These are phyloP conservation scores for Rickenella mellea DNA, from an alignment of 768 basidiomycete species.

Conservation along the genomic window DNA sequence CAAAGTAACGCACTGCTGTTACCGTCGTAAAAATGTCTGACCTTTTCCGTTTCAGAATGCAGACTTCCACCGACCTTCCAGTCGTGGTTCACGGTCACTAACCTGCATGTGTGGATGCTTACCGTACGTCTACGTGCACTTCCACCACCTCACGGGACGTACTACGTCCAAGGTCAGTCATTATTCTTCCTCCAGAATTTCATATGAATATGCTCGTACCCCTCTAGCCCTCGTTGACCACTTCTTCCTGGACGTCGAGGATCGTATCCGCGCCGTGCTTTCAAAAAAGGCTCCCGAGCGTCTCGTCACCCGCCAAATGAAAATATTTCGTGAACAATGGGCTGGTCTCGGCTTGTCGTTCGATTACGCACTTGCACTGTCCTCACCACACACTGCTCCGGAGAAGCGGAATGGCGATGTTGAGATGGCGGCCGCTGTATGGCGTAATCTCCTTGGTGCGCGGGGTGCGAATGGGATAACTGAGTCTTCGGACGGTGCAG, in stretches of 20 bases:
- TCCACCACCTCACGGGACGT: conserved; percentile 51
- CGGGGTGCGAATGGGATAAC: conserved; percentile 70
- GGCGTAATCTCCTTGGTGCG: conserved; percentile 86
- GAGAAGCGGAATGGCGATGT: conserved; percentile 50
- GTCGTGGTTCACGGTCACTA: conserved; percentile 92
- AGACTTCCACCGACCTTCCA: conserved; percentile 88
- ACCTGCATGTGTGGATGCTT: conserved; percentile 87
- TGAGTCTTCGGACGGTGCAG: conserved; percentile 11
- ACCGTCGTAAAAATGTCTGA: conserved; percentile 1
- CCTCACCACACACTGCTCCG: neutral
- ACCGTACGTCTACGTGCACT: conserved; percentile 82
- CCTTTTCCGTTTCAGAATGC: conserved; percentile 44
- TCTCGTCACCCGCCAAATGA: conserved; percentile 81
- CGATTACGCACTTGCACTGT: conserved; percentile 56
- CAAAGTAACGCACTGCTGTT: conserved; percentile 34
- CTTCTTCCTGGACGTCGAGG: conserved; percentile 91
- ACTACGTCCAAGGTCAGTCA: conserved; percentile 54
- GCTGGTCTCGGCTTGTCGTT: conserved; percentile 70
- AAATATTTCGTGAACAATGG: conserved; percentile 88
- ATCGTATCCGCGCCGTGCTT: conserved; percentile 75
- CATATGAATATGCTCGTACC: neutral
- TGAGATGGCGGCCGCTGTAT: conserved; percentile 79
- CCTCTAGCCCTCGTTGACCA: conserved; percentile 74
- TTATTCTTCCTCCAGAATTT: neutral
- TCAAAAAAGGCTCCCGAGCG: conserved; percentile 69